These are phyloP conservation scores for Aspergillus cavernicola DNA, from an alignment of 495 filamentous ascomycete genomes.

Conservation along the genomic window DNA sequence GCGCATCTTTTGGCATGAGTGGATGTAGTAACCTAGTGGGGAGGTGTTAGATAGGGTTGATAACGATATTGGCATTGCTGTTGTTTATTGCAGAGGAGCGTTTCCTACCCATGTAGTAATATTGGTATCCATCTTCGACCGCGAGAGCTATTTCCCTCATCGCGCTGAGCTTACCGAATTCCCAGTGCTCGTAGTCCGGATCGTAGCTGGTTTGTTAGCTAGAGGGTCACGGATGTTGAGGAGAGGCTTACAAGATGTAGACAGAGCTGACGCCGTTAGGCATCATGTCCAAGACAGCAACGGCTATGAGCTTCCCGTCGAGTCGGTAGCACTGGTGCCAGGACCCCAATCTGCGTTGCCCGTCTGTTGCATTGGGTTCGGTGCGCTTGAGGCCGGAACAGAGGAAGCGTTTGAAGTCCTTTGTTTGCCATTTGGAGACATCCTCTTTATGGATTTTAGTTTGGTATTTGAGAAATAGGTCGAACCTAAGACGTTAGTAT, in stretches of 20 bases:
- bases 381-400: conserved; percentile 73
- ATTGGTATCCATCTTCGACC: conserved; percentile 67
- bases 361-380: conserved; percentile 39
- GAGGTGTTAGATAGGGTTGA: background rate
- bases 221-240: background rate
- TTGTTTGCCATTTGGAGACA: conserved; percentile 58
- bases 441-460: conserved; percentile 72
- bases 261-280: conserved; percentile 88
- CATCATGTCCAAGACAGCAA: conserved; percentile 84
- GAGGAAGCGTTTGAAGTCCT: conserved; percentile 78
- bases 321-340: conserved; percentile 94
- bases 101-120: conserved; percentile 67
- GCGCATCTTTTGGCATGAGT: conserved; percentile 70
- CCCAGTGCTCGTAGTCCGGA: conserved; percentile 71
- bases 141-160: conserved; percentile 79
- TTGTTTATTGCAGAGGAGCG: conserved; percentile 4
- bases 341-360: conserved; percentile 69
- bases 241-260: conserved; percentile 68
- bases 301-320: conserved; percentile 81
- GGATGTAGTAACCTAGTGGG: conserved; percentile 62
- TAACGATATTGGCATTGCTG: too few species aligned
- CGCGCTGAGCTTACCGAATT: conserved; percentile 85
- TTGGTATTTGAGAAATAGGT: conserved; percentile 85
- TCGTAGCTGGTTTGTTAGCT: conserved; percentile 55
- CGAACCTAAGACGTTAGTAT: conserved; percentile 37